Base-by-base conservation (phyloP, 805 yeast genomes). In the Lipomyces lipofer region DNA sequence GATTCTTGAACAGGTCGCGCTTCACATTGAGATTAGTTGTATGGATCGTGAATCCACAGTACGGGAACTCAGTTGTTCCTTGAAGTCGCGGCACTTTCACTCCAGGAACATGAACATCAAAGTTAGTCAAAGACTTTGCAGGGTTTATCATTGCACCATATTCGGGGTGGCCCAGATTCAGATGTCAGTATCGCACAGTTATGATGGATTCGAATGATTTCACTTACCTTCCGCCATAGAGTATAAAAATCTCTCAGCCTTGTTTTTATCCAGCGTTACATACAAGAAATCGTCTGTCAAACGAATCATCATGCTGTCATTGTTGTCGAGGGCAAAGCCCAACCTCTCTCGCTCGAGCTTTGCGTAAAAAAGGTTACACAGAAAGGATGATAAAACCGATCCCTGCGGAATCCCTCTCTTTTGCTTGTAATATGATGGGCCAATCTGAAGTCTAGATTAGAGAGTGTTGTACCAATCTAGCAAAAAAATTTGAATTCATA, bases 221-320 rank as follows among this genome's bases (percentile, higher is more conserved):
- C n/a, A 32, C 33, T 49, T 8, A 52, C 56, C 63, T 7, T 33
- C 38, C 8, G 24, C 22, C 36, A 77, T 71, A 6, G 67, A 21
- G 1, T 53, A 54, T 43, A 66, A 62, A 38, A 77, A 67, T 2
- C 50, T 52, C 1, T 52, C 39, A 0, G 82, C 75, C 9, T 66
- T 63, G 0, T 54, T 48, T 9, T 62, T 25, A 32, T 74, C 66
- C 0, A 81, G 73, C 0, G 94, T 78, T 0, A 91, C 69, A n/a
- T 88, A 73, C 25, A 91, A 66, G 64, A 91, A 91, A 67, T 91
- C 98, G 69, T 91, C 98, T 0, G 89, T 95, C 19, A 88, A 68
- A 49, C 97, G 70, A 6, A 88, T 52, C 1, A 88, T 66, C 1
- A 77, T 54, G 13, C 77, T 69, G 2, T 68, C 57, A 32, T n/a